Evolutionary conservation across 1,139 yeast genomes (phyloP).

Genomic region (Pichia sp.): DNA sequence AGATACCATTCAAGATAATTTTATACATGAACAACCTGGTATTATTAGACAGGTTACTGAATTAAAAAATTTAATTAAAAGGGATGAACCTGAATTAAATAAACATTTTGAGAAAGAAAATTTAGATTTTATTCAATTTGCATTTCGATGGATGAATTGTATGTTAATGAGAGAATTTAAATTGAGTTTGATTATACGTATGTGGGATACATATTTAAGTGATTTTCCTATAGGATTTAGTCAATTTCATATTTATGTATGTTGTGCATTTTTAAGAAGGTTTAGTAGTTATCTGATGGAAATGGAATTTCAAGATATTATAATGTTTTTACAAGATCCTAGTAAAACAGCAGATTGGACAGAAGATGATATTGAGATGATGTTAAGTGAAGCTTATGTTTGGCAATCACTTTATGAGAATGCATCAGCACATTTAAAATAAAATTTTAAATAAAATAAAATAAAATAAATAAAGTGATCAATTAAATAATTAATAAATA

Average conservation of each 20-base stretch:
- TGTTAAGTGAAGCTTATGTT: slow-evolving; percentile 90
- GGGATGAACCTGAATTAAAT: slow-evolving; percentile 71
- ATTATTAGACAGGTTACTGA: slow-evolving; percentile 85
- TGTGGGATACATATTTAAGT: slow-evolving; percentile 97
- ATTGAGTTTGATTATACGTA: slow-evolving; percentile 70
- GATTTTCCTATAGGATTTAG: slow-evolving; percentile 87
- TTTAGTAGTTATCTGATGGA: slow-evolving; percentile 71
- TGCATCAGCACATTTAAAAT: slow-evolving; percentile 72
- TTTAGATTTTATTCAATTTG: slow-evolving; percentile 87
- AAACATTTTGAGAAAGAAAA: slow-evolving; percentile 73
- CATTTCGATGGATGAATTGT: slow-evolving; percentile 99
- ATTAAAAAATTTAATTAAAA: slow-evolving; percentile 64
- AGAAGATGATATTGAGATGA: slow-evolving; percentile 83
- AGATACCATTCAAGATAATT: slow-evolving; percentile 93
- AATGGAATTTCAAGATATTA: slow-evolving; percentile 93
- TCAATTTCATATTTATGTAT: slow-evolving; percentile 91
- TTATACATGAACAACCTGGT: slow-evolving; percentile 97
- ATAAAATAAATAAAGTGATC: neutral
- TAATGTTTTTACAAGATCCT: slow-evolving; percentile 73
- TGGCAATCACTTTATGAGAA: slow-evolving; percentile 92
- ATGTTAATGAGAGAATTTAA: slow-evolving; percentile 87
- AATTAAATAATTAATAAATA: neutral
- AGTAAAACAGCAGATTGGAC: slow-evolving; percentile 85
- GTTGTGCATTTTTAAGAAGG: slow-evolving; percentile 93
- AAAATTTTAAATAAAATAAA: neutral